Percentiles rank a stretch among this genome's conserved stretches.
These are phyloP conservation scores for Penicillium parvum DNA, from an alignment of 495 filamentous ascomycete genomes.

Conservation along the genomic window DNA sequence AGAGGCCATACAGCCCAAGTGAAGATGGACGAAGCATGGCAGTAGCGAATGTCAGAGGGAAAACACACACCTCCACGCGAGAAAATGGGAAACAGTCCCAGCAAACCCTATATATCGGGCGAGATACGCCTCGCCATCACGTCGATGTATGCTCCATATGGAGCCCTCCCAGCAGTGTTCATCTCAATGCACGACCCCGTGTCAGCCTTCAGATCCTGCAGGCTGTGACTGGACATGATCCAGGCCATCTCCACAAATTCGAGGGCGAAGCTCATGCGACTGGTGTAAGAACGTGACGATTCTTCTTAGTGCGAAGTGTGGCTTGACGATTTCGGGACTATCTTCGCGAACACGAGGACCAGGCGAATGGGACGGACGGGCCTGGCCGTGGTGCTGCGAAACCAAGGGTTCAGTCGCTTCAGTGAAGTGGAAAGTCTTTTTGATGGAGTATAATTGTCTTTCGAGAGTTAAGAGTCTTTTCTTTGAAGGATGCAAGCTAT, in stretches of 20 bases:
- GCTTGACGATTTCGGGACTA: neutral
- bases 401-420: too few relatives aligned
- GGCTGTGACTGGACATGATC: neutral
- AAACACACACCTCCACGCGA: neutral
- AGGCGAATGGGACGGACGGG: too few relatives aligned
- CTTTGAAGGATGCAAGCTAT: too few relatives aligned
- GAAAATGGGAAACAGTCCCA: neutral
- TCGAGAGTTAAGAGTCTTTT: too few relatives aligned
- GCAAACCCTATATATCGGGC: neutral
- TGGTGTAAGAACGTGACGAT: neutral
- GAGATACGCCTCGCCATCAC: too few relatives aligned
- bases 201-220: neutral
- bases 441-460: too few relatives aligned
- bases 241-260: neutral
- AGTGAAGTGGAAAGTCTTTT: too few relatives aligned
- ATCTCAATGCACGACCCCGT: neutral
- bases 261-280: neutral
- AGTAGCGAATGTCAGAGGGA: neutral
- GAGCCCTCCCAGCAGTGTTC: neutral
- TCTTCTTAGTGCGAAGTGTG: neutral
- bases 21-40: neutral
- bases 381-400: too few relatives aligned
- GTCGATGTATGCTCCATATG: neutral
- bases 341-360: neutral
- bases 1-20: neutral